Evolutionary conservation across 75 land plant genomes (phyloP).

Genomic region (Picea sitchensis): DNA sequence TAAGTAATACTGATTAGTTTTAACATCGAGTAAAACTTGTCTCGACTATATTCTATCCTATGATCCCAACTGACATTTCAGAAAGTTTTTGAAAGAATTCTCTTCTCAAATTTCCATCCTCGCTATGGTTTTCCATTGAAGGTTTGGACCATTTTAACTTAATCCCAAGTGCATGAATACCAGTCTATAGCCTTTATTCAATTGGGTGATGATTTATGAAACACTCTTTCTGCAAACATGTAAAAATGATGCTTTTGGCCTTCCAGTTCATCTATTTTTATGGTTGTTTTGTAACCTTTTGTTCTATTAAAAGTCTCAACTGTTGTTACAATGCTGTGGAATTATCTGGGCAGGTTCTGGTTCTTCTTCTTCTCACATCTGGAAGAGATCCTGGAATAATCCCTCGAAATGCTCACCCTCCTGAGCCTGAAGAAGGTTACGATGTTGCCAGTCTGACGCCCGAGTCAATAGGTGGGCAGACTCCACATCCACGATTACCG

Average conservation of each 20-base stretch:
- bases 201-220: not conserved
- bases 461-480: slow-evolving; percentile 58
- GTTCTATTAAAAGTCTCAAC: not conserved
- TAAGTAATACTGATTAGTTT: not conserved
- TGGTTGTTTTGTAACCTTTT: not conserved
- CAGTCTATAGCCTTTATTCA: not conserved
- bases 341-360: slow-evolving; percentile 34
- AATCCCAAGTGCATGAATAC: not conserved
- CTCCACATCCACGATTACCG: slow-evolving; percentile 61
- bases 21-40: too few species aligned
- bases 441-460: slow-evolving; percentile 28
- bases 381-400: slow-evolving; percentile 93
- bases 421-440: slow-evolving; percentile 59
- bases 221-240: not conserved
- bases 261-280: not conserved
- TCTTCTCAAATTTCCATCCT: not conserved
- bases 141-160: not conserved
- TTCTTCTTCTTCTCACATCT: slow-evolving; percentile 70
- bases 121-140: not conserved
- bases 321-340: not conserved
- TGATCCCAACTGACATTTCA: not conserved
- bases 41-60: too few species aligned
- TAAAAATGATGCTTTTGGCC: not conserved
- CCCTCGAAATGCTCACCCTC: slow-evolving; percentile 76
- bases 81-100: not conserved